Evolutionary conservation across 306 rosid species (phyloP), one percentile per base, ranked within the genome.

Genomic region (Trifolium subterraneum): DNA sequence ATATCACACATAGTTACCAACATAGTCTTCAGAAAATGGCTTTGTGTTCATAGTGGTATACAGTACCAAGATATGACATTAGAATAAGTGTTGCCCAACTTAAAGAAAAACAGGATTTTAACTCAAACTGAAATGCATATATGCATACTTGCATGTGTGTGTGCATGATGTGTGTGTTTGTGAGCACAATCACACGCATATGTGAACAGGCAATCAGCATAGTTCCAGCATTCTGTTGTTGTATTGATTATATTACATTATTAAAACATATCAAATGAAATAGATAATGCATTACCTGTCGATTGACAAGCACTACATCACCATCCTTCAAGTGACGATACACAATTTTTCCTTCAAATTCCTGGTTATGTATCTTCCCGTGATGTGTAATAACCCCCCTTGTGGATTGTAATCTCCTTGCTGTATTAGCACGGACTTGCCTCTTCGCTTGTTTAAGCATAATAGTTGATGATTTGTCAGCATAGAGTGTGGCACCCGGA

Each of bases 321-420:
- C 98, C 98, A 87, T 93, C 98, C 76, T 76, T 79, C 89, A 93
- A 81, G 87, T 93, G 98, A 36, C 98, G 97, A 79, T 79, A 82
- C 41, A 93, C 98, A 71, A 87, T 59, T 84, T 93, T 93, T 52
- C 96, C 90, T 90, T 91, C 98, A 74, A 84, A 78, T 51, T 87
- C 96, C 78, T 81, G 72, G 69, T 90, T 94, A 63, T 38, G 76
- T 35, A 76, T 82, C 78, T 82, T 84, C 47, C 92, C 96, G 39
- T 88, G 77, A 67, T 88, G 92, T 20, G 81, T 55, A 33, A 85
- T 84, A 79, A 83, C 91, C 64, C 96, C 97, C 66, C 87, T 86
- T 22, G 98, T 88, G 51, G 97, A 89, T 55, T 86, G 86, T 68
- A 93, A 78, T 78, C 83, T 91, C 86, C 94, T 89, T 3, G 97